phyloP scores from a whole-genome alignment of 805 yeast genomes.

The Sungouiozyma ichnusensis region DNA sequence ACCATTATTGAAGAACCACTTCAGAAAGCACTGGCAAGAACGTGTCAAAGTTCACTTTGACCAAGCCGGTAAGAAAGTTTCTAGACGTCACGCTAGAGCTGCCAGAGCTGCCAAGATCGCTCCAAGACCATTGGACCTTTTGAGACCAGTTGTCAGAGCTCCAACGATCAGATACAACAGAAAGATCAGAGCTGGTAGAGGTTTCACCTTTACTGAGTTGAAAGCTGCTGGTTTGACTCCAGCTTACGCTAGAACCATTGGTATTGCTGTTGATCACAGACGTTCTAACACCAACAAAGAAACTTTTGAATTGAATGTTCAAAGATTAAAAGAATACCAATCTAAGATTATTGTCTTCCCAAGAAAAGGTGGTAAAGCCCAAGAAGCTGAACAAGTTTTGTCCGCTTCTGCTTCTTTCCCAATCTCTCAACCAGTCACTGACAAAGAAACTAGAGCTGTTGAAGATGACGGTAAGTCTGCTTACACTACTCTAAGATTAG shows the following conservation, averaged over 20 bases:
- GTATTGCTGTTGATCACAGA: constrained; percentile 99
- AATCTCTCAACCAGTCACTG: constrained; percentile 66
- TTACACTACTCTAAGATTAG: constrained; percentile 88
- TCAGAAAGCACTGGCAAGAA: constrained; percentile 99
- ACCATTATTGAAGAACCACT: constrained; percentile 98
- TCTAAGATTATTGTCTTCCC: constrained; percentile 93
- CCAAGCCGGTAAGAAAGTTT: constrained; percentile 99
- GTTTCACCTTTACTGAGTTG: constrained; percentile 95
- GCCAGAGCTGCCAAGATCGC: constrained; percentile 89
- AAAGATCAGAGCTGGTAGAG: constrained; percentile 99
- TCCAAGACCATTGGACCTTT: constrained; percentile 93
- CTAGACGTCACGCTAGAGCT: constrained; percentile 92
- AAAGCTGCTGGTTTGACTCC: constrained; percentile 93
- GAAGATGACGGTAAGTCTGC: constrained; percentile 67
- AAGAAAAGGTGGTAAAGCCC: constrained; percentile 75
- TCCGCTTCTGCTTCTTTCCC: constrained; percentile 80
- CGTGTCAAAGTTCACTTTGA: constrained; percentile 98
- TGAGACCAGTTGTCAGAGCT: constrained; percentile 97
- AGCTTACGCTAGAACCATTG: constrained; percentile 95
- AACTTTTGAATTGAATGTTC: constrained; percentile 88
- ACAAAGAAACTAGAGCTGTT: constrained; percentile 80
- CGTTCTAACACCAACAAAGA: constrained; percentile 96
- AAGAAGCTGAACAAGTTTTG: constrained; percentile 69
- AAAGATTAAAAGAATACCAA: constrained; percentile 92
- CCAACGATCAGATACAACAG: constrained; percentile 99